Conservation (phyloP, 345 rosid genomes). For the Atalantia buxifolia region DNA sequence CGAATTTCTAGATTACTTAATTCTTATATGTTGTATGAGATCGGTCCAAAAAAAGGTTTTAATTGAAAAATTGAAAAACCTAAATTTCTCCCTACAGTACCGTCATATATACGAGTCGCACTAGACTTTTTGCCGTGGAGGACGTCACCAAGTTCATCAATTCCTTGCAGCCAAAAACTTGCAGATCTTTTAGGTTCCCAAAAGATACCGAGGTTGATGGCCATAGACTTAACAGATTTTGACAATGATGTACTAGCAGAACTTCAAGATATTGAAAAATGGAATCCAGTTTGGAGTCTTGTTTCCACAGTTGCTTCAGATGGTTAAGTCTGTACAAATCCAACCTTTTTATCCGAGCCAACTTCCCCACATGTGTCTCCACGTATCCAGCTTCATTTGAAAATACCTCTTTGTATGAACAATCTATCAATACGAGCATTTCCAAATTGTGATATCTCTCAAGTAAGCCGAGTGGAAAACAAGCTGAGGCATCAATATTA, state of each 20-base stretch:
- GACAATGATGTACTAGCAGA: rapidly evolving
- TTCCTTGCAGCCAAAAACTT: neutral
- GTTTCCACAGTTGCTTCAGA: neutral
- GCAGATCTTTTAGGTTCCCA: neutral
- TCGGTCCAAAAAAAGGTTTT: no score
- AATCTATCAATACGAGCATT: rapidly evolving
- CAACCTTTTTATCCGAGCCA: neutral
- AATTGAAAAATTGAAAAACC: no score
- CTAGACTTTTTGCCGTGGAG: no score
- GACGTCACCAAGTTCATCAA: no score
- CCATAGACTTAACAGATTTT: neutral
- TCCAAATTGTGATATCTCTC: slow-evolving; percentile 12
- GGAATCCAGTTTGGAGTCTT: neutral
- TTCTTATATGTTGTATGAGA: no score
- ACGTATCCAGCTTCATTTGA: neutral
- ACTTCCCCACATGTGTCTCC: neutral
- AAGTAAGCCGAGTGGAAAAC: neutral
- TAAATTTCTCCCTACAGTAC: no score
- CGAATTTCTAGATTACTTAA: no score
- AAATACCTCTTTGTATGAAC: slow-evolving; percentile 8
- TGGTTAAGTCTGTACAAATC: no score
- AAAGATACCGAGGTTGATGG: neutral
- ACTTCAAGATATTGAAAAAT: slow-evolving; percentile 2
- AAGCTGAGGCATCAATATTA: neutral
- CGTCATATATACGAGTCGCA: neutral